phyloP scores from a whole-genome alignment of 202 grass and related monocot species.

The Panicum hallii region DNA sequence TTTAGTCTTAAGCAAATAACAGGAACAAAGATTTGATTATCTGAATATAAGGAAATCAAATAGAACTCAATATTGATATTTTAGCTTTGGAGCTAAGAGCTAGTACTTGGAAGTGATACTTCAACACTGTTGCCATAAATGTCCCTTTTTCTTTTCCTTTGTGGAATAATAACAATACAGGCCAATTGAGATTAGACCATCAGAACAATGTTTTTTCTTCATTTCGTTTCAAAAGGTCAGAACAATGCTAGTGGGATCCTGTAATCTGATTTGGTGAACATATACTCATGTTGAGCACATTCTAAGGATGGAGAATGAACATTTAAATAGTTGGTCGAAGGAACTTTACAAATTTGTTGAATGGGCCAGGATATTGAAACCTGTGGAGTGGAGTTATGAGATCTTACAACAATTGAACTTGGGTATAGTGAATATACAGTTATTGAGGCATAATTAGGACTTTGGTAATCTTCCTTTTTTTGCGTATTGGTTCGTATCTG shows the following conservation, averaged over 20 bases:
- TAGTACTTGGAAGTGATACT: background rate
- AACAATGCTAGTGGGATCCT: background rate
- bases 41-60: constrained; percentile 6
- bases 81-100: background rate
- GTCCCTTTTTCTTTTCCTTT: background rate
- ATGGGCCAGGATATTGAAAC: too few relatives aligned
- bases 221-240: background rate
- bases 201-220: background rate
- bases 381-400: too few relatives aligned
- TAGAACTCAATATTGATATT: background rate
- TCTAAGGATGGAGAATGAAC: background rate
- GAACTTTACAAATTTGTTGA: too few relatives aligned
- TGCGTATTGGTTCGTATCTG: too few relatives aligned
- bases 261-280: constrained; percentile 3
- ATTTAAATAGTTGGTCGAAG: background rate
- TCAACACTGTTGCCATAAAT: background rate
- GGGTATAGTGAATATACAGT: too few relatives aligned
- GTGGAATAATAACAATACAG: background rate
- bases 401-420: too few relatives aligned
- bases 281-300: constrained; percentile 2
- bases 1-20: constrained; percentile 1
- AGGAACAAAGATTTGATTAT: background rate
- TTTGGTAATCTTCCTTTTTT: too few relatives aligned
- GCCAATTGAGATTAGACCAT: background rate
- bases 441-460: too few relatives aligned